Base-by-base conservation (phyloP, 371 early-diverging fungal species). In the Paraphysoderma sedebokerense region DNA sequence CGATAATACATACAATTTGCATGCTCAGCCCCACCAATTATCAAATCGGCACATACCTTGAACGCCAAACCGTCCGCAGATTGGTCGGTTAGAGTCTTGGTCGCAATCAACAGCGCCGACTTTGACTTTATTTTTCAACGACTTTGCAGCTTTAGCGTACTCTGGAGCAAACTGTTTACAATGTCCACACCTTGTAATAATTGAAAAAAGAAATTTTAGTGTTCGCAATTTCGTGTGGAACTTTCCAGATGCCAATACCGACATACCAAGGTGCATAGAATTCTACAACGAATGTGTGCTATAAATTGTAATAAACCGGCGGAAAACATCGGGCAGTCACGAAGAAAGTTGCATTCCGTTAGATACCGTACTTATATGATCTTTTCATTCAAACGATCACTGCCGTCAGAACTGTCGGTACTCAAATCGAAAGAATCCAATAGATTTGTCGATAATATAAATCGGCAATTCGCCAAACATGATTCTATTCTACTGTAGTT, bases 251-350 rank as follows among this genome's bases (percentile, higher is more conserved):
- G n/a, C n/a, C n/a, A n/a, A n/a, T n/a, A n/a, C n/a, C n/a, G n/a
- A n/a, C n/a, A n/a, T n/a, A n/a, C 88, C 89, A 89, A 15, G 90
- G 91, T 5, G 91, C 91, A 55, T 77, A 88, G 60, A 89, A 89
- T 58, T 87, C 86, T 12, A 84, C 82, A 39, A 85, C 70, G 13
- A 80, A 81, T 2, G 82, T 67, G 52, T 85, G 76, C 72, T 85
- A 62, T 23, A 47, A n/a, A n/a, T n/a, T n/a, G n/a, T n/a, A n/a
- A n/a, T n/a, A n/a, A n/a, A n/a, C n/a, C n/a, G n/a, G n/a, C n/a
- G n/a, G n/a, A n/a, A n/a, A n/a, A n/a, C n/a, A n/a, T n/a, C n/a
- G n/a, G n/a, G n/a, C n/a, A n/a, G n/a, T n/a, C n/a, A n/a, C n/a
- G n/a, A n/a, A n/a, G n/a, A n/a, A n/a, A n/a, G n/a, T n/a, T n/a